phyloP scores from a whole-genome alignment of 495 filamentous ascomycete genomes.

The Xylaria nigripes region DNA sequence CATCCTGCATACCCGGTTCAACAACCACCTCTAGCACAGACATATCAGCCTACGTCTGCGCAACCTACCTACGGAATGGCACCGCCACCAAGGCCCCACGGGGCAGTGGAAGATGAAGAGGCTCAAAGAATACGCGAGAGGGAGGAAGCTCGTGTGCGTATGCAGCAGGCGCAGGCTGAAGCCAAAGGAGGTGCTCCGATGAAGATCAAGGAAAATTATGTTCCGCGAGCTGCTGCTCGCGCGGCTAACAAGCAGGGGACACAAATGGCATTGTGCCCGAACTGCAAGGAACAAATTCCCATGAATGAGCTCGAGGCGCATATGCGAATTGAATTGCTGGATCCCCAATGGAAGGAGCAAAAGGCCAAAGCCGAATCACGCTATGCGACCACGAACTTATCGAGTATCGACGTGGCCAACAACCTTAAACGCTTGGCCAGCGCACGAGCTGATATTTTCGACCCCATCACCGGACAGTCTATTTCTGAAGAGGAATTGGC shows the following conservation, averaged over 20 bases:
- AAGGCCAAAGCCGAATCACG: constrained; percentile 78
- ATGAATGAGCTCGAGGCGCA: constrained; percentile 82
- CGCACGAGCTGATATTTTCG: constrained; percentile 86
- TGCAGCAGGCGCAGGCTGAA: constrained; percentile 69
- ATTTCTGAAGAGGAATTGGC: constrained; percentile 66
- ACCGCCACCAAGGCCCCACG: constrained; percentile 20
- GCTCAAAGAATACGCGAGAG: constrained; percentile 58
- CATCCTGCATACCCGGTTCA: constrained; percentile 29
- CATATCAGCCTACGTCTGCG: constrained; percentile 28
- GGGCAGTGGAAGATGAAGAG: constrained; percentile 55
- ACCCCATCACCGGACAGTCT: constrained; percentile 58
- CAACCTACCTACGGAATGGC: constrained; percentile 29
- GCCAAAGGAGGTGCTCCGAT: constrained; percentile 66
- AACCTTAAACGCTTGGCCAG: constrained; percentile 97
- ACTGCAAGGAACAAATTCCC: constrained; percentile 85
- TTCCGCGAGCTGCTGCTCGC: constrained; percentile 72
- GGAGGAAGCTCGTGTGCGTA: constrained; percentile 58
- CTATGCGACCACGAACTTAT: constrained; percentile 78
- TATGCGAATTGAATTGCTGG: constrained; percentile 92
- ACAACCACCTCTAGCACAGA: constrained; percentile 30
- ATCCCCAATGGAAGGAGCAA: constrained; percentile 94
- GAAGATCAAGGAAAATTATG: constrained; percentile 89
- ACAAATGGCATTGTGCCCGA: constrained; percentile 76
- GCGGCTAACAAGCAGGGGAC: constrained; percentile 53
- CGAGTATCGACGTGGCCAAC: constrained; percentile 77